Evolutionary conservation across 176 grass and related monocot genomes (phyloP), one percentile per base, ranked within the genome.

Genomic region (Zea mays): DNA sequence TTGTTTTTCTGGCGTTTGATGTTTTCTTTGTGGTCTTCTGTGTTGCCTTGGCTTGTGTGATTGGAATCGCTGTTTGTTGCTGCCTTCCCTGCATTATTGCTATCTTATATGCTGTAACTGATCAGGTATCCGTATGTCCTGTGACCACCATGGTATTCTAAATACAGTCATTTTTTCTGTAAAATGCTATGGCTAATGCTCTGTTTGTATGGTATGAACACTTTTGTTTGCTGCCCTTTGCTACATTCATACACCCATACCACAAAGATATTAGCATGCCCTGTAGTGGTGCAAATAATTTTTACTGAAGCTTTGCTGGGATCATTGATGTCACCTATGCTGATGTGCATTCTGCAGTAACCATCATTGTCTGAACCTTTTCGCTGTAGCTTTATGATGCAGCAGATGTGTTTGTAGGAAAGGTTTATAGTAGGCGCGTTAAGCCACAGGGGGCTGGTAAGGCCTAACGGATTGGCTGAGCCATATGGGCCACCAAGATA

Each of bases 1-100:
- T 98, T 86, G 83, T 90, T 71, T 98, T 98, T 80, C 85, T 98
- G 49, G 91, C 95, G 69, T 94, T 98, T 86, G 95, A 98, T 86
- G 95, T 98, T 58, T 94, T 98, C 87, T 98, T 98, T 86, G 95
- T 98, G 51, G 92, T 94, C 38, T 98, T 98, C 81, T 98, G 95
- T 69, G 87, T 94, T 79, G 92, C 91, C 56, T 77, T 98, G 80
- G 92, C 95, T 57, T 98, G 95, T 81, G 79, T 94, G 61, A 90
- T 98, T 84, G 92, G 95, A 59, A 92, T 98, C 64, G 95, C 87
- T 83, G 95, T 98, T 82, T 98, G 95, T 71, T 98, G 96, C 77
- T 98, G 92, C 77, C 81, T 98, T 19, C 96, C 96, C 37, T 98
- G 96, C 84, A 98, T 98, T 81, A 98, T 98, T 87, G 96, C 96